Evolutionary conservation across 2,329 filamentous ascomycete genomes (phyloP), one percentile per base, ranked within the genome.

Genomic region (Coniella vitis): DNA sequence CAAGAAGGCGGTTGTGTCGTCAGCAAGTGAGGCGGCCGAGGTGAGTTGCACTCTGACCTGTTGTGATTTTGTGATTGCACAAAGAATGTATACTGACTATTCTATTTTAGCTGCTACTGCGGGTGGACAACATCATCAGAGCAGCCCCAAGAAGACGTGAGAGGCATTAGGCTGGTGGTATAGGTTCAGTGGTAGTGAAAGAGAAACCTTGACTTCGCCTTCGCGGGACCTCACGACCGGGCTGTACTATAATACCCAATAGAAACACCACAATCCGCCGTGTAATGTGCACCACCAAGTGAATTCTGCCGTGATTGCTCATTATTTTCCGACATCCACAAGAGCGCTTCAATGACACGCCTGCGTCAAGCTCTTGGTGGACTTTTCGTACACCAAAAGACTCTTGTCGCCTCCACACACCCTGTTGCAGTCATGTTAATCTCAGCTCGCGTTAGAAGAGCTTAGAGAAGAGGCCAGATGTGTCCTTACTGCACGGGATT

Each of bases 81-180:
- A 19, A 22, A 38, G 16, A 31, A 56, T 57, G 45, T 58, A 47
- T 34, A 36, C 39, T 32, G 13, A 51, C 39, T 3, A 4, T 21
- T 12, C 12, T 22, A 13, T 7, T 31, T n/a, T 58, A 91, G 87
- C 75, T 97, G 56, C 78, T 98, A 55, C 75, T 98, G 57, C 81
- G 93, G 64, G 93, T 98, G 45, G 93, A 98, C 72, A 93, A 97
- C 69, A 98, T 98, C 67, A 97, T 98, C 66, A 84, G 91, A 54
- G 87, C 89, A 45, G 93, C 93, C 45, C 93, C 93, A 46, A 78
- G 93, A 65, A 83, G 79, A 70, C 78, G 89, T 55, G 86, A 91
- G 67, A 79, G 87, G 60, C 84, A 86, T 76, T 87, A 71, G 72
- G 22, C 12, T n/a, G 37, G 20, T 37, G 38, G 37, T 36, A 8